Conservation (phyloP, 305 asterid genomes). For the Rubia occidens region DNA sequence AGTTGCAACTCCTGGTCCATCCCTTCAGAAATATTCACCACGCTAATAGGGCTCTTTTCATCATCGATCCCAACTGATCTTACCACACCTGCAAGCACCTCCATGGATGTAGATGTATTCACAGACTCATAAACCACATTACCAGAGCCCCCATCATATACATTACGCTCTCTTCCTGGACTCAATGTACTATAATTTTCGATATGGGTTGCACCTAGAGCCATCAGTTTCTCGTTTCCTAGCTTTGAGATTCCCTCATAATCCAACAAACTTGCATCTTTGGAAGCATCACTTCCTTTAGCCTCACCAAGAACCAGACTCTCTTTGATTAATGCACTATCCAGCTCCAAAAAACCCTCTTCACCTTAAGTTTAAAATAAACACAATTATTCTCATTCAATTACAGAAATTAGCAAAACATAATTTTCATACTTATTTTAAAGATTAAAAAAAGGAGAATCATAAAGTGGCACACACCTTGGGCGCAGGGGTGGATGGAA, state of each 20-base stretch:
- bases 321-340: slow-evolving; percentile 6
- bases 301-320: not conserved
- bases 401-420: not conserved
- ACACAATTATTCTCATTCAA: not conserved
- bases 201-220: slow-evolving; percentile 15
- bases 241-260: slow-evolving; percentile 12
- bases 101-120: slow-evolving; percentile 34
- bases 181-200: slow-evolving; percentile 30
- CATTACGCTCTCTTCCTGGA: slow-evolving; percentile 21
- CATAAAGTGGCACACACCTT: slow-evolving; percentile 29
- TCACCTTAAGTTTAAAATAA: not conserved
- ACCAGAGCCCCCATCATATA: slow-evolving; percentile 24
- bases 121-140: slow-evolving; percentile 36
- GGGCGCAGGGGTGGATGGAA: slow-evolving; percentile 16
- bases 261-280: slow-evolving; percentile 18
- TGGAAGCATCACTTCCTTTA: not conserved
- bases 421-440: too few relatives aligned
- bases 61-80: slow-evolving; percentile 22
- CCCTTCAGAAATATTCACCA: slow-evolving; percentile 25
- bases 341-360: slow-evolving; percentile 18
- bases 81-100: slow-evolving; percentile 31
- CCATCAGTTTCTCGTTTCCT: slow-evolving; percentile 21
- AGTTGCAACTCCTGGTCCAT: slow-evolving; percentile 41
- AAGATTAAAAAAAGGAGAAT: not conserved
- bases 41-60: slow-evolving; percentile 24